A percentile compares a stretch with the other conserved stretches of the same genome.
These are phyloP conservation scores for Senecio squalidus DNA, from an alignment of 140 eudicot species.

Conservation along the genomic window DNA sequence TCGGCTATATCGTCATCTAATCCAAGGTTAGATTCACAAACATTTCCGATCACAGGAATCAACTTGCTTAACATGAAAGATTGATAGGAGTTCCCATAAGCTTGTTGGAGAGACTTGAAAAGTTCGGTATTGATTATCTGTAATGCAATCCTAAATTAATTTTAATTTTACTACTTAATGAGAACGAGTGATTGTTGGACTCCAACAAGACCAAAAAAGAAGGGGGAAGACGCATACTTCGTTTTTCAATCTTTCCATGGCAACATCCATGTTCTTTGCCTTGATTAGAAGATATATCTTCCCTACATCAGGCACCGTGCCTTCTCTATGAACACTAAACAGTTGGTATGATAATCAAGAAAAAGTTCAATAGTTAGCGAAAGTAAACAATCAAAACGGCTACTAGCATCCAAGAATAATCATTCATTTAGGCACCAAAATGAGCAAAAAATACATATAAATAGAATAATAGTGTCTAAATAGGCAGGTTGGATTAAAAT, in stretches of 20 bases:
- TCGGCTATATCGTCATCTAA: slow-evolving; percentile 51
- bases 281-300: slow-evolving; percentile 86
- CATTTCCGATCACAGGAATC: slow-evolving; percentile 84
- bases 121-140: slow-evolving; percentile 79
- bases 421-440: slow-evolving; percentile 3
- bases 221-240: slow-evolving; percentile 44
- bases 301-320: slow-evolving; percentile 86
- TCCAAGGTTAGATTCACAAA: slow-evolving; percentile 80
- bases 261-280: slow-evolving; percentile 74
- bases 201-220: slow-evolving; percentile 1
- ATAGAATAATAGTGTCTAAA: too few species aligned
- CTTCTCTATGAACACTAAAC: slow-evolving; percentile 83
- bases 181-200: background rate
- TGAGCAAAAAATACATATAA: background rate
- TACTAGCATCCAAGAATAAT: slow-evolving; percentile 9
- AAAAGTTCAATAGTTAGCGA: slow-evolving; percentile 5
- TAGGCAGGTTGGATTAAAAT: too few species aligned
- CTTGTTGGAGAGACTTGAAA: slow-evolving; percentile 75
- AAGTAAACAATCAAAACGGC: slow-evolving; percentile 5
- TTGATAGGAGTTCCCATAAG: slow-evolving; percentile 72
- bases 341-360: slow-evolving; percentile 5
- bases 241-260: slow-evolving; percentile 62
- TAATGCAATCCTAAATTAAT: slow-evolving; percentile 24
- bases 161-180: slow-evolving; percentile 18
- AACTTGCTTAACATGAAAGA: slow-evolving; percentile 85